Evolutionary conservation across 2,329 filamentous ascomycete genomes (phyloP).

Genomic region (Colletotrichum cereale): DNA sequence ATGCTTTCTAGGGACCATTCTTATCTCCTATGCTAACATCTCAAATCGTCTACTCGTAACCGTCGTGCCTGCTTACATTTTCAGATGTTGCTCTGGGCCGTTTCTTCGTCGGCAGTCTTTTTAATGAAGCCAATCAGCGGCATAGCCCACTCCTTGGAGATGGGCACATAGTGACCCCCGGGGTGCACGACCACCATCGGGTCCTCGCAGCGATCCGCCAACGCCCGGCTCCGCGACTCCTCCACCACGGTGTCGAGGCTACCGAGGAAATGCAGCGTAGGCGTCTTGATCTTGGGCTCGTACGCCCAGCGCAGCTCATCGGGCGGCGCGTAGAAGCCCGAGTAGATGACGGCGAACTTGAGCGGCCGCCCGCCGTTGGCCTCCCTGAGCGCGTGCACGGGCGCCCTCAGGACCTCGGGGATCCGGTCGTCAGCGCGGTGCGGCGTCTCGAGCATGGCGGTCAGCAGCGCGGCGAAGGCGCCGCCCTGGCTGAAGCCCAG

Average conservation of each 20-base stretch:
- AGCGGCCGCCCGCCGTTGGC: slow-evolving; percentile 64
- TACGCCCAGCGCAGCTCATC: slow-evolving; percentile 73
- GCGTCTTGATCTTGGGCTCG: slow-evolving; percentile 80
- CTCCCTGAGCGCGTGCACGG: slow-evolving; percentile 60
- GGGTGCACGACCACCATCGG: slow-evolving; percentile 76
- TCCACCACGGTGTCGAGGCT: slow-evolving; percentile 90
- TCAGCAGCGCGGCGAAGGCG: slow-evolving; percentile 78
- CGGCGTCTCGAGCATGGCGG: slow-evolving; percentile 75
- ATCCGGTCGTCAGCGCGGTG: slow-evolving; percentile 42
- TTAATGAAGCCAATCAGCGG: slow-evolving; percentile 79
- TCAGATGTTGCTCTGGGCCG: slow-evolving; percentile 42
- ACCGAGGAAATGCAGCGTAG: slow-evolving; percentile 85
- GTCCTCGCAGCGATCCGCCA: slow-evolving; percentile 74
- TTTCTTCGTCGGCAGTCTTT: slow-evolving; percentile 49
- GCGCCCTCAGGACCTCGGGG: slow-evolving; percentile 49
- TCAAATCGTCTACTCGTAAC: slow-evolving; percentile 8
- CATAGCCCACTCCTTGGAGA: slow-evolving; percentile 83
- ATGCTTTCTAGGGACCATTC: background rate
- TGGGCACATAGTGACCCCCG: slow-evolving; percentile 90
- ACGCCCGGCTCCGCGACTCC: slow-evolving; percentile 74
- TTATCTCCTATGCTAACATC: slow-evolving; percentile 34
- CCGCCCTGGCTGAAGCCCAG: slow-evolving; percentile 88
- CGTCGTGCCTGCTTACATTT: slow-evolving; percentile 9
- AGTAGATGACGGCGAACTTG: slow-evolving; percentile 82
- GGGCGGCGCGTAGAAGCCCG: slow-evolving; percentile 78